Evolutionary conservation across 495 filamentous ascomycete species (phyloP).

Genomic region (Aspergillus diversus): DNA sequence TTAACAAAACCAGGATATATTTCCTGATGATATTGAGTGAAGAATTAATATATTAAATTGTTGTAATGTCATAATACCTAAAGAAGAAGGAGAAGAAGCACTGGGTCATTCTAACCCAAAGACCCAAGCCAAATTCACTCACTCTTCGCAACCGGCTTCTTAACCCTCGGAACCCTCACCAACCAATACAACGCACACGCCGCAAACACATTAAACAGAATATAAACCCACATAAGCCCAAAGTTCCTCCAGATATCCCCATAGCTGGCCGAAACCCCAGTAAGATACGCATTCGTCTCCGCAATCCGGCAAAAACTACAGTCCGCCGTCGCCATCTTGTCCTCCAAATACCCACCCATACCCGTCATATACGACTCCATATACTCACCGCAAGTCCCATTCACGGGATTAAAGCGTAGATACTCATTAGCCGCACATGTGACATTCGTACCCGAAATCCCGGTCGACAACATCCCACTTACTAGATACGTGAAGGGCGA

Average conservation of each 20-base stretch:
- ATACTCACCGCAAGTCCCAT: constrained; percentile 58
- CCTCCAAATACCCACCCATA: constrained; percentile 55
- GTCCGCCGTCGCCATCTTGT: constrained; percentile 47
- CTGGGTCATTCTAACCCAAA: too few relatives aligned
- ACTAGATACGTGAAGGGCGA: constrained; percentile 56
- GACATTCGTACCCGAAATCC: constrained; percentile 54
- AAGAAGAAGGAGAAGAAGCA: too few relatives aligned
- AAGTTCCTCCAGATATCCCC: constrained; percentile 65
- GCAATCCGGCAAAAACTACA: constrained; percentile 63
- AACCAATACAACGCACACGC: constrained; percentile 72
- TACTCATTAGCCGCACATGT: constrained; percentile 57
- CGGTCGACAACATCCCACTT: constrained; percentile 50
- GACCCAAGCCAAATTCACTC: too few relatives aligned
- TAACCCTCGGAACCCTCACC: constrained; percentile 65
- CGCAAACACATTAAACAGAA: constrained; percentile 65
- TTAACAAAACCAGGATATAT: too few relatives aligned
- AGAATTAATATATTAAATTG: too few relatives aligned
- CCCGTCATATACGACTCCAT: constrained; percentile 48
- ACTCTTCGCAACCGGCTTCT: background rate
- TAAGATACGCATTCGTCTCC: constrained; percentile 19
- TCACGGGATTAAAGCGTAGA: constrained; percentile 51
- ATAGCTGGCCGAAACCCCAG: constrained; percentile 45
- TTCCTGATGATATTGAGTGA: too few relatives aligned
- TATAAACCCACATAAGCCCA: constrained; percentile 59
- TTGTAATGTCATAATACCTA: too few relatives aligned